Evolutionary conservation across 2,329 filamentous ascomycete genomes (phyloP).

Genomic region (Exserohilum turcica): DNA sequence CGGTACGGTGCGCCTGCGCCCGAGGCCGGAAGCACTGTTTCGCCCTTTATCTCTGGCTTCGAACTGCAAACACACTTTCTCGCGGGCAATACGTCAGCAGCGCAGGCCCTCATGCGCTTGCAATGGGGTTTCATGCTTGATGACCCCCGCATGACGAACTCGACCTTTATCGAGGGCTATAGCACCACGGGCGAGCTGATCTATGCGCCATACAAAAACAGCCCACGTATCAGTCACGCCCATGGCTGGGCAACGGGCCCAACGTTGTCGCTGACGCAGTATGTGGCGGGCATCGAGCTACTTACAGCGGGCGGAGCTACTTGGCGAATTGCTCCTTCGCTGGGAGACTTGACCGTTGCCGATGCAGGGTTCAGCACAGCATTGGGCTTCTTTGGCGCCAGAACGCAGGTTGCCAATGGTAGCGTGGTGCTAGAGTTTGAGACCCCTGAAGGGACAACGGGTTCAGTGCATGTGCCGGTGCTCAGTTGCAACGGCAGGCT

Average conservation of each 20-base stretch:
- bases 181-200: constrained; percentile 53
- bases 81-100: constrained; percentile 48
- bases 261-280: constrained; percentile 51
- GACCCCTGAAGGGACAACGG: constrained; percentile 37
- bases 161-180: constrained; percentile 60
- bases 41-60: constrained; percentile 56
- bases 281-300: constrained; percentile 51
- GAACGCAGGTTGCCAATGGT: constrained; percentile 24
- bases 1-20: constrained; percentile 54
- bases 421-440: constrained; percentile 35
- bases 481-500: constrained; percentile 27
- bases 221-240: constrained; percentile 55
- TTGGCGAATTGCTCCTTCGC: constrained; percentile 46
- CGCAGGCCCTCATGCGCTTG: constrained; percentile 52
- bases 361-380: constrained; percentile 48
- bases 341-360: constrained; percentile 43
- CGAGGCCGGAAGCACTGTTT: constrained; percentile 55
- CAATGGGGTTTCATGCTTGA: constrained; percentile 64
- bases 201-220: constrained; percentile 57
- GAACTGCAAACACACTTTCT: constrained; percentile 54
- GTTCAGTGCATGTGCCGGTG: constrained; percentile 34
- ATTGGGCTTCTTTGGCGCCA: constrained; percentile 47
- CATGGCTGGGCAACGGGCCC: constrained; percentile 60
- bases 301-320: constrained; percentile 43
- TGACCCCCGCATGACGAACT: constrained; percentile 59